Base-by-base conservation (phyloP, 2,329 filamentous ascomycete genomes). In the Didymella pinodella region DNA sequence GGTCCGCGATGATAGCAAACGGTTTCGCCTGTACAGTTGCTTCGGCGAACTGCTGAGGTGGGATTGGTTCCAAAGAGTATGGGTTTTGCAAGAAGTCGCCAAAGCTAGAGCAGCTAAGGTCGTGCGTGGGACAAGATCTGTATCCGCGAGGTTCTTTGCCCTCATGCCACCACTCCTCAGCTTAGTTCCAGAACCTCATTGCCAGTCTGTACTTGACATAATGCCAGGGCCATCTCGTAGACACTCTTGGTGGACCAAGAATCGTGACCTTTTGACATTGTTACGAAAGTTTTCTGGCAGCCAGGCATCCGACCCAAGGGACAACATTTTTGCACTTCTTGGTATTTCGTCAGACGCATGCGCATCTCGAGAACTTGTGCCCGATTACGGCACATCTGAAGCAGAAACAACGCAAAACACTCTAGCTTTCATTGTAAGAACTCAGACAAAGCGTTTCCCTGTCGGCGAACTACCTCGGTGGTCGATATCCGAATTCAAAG, bases 71-170 rank as follows among this genome's bases (percentile, higher is more conserved):
- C 45, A 41, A 5, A 55, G 66, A 34, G 57, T 69, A 0, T 70
- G 67, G 66, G 63, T 69, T 44, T 12, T 71, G 11, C 67, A 70
- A 48, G 68, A 71, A 59, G 59, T 65, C 2, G 67, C 64, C 8
- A 66, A 66, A 40, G 67, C 69, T 11, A 45, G 49, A 36, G 40
- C 40, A 26, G 65, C 59, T n/a, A 52, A 20, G 28, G 45, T 68
- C 4, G 31, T 26, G 1, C 63, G 61, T 26, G 65, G 68, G 12
- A 43, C 11, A 10, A 47, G 51, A 32, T 62, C 56, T 5, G 55
- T 69, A 11, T 54, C 57, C 3, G 48, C 62, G 18, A 45, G 56
- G 0, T 54, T 60, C 29, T 65, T 71, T 44, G 58, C 61, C 7
- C 29, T 65, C 3, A 43, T 50, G 3, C 60, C 62, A 14, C 43